Evolutionary conservation across 2,329 filamentous ascomycete genomes (phyloP).

Genomic region (Hypocrella siamensis): DNA sequence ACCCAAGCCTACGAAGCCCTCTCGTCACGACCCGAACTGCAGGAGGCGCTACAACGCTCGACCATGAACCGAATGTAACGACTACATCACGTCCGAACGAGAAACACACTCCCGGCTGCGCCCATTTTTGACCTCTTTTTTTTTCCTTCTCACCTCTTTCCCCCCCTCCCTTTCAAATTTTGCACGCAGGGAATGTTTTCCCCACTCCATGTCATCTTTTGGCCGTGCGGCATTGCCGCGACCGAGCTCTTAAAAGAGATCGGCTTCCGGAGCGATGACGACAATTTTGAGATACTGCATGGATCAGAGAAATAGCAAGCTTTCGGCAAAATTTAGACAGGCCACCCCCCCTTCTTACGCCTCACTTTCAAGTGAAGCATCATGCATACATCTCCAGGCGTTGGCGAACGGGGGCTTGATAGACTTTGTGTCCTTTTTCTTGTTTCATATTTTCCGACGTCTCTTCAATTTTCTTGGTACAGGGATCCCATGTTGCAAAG

Average conservation of each 20-base stretch:
- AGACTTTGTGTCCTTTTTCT: constrained; percentile 1
- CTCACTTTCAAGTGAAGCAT: constrained; percentile 3
- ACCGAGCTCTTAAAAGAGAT: too few species aligned
- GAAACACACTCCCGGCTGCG: too few species aligned
- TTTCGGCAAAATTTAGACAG: too few species aligned
- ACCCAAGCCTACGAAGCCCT: constrained; percentile 65
- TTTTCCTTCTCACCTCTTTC: neutral
- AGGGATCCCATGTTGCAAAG: too few species aligned
- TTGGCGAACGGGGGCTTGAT: constrained; percentile 4
- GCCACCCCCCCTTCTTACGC: neutral
- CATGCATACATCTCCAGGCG: constrained; percentile 5
- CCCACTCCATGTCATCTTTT: too few species aligned
- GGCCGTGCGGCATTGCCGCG: too few species aligned
- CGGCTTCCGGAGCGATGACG: too few species aligned
- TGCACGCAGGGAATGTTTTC: too few species aligned
- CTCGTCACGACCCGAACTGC: constrained; percentile 65
- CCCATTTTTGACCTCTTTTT: neutral
- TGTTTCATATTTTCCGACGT: constrained; percentile 1
- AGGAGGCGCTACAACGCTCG: constrained; percentile 74
- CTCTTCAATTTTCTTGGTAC: too few species aligned
- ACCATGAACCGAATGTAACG: constrained; percentile 37
- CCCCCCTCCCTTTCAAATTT: constrained; percentile 1
- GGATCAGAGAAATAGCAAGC: too few species aligned
- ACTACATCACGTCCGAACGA: neutral
- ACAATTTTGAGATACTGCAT: too few species aligned